Evolutionary conservation across 192 early-diverging fungal genomes (phyloP).

Genomic region (Linnemannia exigua): DNA sequence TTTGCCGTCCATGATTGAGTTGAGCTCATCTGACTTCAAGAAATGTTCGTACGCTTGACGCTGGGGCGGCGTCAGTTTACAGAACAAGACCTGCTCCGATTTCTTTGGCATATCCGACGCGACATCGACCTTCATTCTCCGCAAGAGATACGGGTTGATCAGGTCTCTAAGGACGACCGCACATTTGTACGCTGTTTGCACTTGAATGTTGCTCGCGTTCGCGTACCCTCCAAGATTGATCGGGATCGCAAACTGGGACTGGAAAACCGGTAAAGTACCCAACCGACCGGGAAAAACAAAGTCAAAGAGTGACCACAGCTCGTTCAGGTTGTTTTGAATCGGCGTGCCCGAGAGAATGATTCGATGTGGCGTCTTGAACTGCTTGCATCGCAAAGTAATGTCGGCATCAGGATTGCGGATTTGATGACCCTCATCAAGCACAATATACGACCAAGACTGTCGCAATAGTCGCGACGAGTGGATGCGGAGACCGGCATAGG

Average conservation of each 20-base stretch:
- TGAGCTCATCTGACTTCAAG: constrained; percentile 80
- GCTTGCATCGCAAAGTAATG: constrained; percentile 80
- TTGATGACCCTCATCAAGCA: constrained; percentile 97
- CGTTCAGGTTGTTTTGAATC: constrained; percentile 85
- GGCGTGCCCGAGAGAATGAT: constrained; percentile 86
- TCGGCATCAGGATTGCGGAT: constrained; percentile 96
- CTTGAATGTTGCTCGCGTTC: constrained; percentile 90
- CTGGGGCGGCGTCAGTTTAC: constrained; percentile 85
- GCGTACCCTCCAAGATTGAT: constrained; percentile 94
- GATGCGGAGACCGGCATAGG: constrained; percentile 85
- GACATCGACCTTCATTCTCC: constrained; percentile 94
- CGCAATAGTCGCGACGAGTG: constrained; percentile 78
- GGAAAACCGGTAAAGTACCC: constrained; percentile 87
- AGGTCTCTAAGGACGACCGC: constrained; percentile 92
- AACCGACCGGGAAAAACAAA: constrained; percentile 84
- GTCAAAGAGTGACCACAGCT: constrained; percentile 88
- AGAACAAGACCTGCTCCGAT: constrained; percentile 93
- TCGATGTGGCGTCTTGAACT: constrained; percentile 77
- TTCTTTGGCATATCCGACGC: constrained; percentile 92
- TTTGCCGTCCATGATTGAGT: constrained; percentile 82
- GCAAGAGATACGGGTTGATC: constrained; percentile 93
- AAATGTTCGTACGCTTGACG: constrained; percentile 79
- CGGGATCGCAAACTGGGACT: constrained; percentile 92
- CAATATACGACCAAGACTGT: constrained; percentile 86
- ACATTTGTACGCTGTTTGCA: constrained; percentile 95